Evolutionary conservation across 192 early-diverging fungal species (phyloP).

Genomic region (Coemansia sp.): DNA sequence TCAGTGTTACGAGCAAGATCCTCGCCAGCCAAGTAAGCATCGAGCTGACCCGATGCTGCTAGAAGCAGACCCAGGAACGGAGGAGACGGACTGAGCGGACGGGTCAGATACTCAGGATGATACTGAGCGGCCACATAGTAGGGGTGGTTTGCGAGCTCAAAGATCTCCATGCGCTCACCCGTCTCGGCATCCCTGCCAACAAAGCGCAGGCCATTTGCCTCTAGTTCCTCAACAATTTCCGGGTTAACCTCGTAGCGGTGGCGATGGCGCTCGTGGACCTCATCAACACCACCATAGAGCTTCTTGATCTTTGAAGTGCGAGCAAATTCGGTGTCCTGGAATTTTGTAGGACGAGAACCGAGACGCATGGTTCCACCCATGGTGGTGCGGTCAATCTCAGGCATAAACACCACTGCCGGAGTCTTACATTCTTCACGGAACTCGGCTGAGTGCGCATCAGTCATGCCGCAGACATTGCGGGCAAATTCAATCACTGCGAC

Average conservation of each 20-base stretch:
- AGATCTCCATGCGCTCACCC: slow-evolving; percentile 97
- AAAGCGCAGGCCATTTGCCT: slow-evolving; percentile 80
- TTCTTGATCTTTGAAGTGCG: slow-evolving; percentile 64
- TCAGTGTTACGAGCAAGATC: slow-evolving; percentile 21
- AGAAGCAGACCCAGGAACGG: slow-evolving; percentile 91
- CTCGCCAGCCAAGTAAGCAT: slow-evolving; percentile 49
- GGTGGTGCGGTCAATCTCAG: slow-evolving; percentile 88
- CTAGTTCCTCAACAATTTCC: slow-evolving; percentile 68
- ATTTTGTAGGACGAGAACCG: slow-evolving; percentile 78
- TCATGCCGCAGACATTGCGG: slow-evolving; percentile 82
- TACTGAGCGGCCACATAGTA: slow-evolving; percentile 95
- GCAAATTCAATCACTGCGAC: slow-evolving; percentile 98
- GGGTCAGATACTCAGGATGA: slow-evolving; percentile 96
- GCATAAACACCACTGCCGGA: slow-evolving; percentile 94
- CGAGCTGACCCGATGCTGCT: slow-evolving; percentile 74
- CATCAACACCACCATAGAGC: slow-evolving; percentile 59
- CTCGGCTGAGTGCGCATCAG: slow-evolving; percentile 83
- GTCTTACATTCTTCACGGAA: slow-evolving; percentile 68
- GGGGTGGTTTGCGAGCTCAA: slow-evolving; percentile 86
- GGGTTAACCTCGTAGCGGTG: slow-evolving; percentile 99
- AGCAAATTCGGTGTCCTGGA: slow-evolving; percentile 65
- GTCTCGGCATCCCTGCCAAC: slow-evolving; percentile 88
- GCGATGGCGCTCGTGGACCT: slow-evolving; percentile 88
- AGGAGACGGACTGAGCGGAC: slow-evolving; percentile 88
- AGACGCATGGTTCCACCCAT: slow-evolving; percentile 98